Percentiles rank a stretch among this genome's conserved stretches.
These are phyloP conservation scores for Clausena lansium DNA, from an alignment of 345 rosid genomes.

Conservation along the genomic window DNA sequence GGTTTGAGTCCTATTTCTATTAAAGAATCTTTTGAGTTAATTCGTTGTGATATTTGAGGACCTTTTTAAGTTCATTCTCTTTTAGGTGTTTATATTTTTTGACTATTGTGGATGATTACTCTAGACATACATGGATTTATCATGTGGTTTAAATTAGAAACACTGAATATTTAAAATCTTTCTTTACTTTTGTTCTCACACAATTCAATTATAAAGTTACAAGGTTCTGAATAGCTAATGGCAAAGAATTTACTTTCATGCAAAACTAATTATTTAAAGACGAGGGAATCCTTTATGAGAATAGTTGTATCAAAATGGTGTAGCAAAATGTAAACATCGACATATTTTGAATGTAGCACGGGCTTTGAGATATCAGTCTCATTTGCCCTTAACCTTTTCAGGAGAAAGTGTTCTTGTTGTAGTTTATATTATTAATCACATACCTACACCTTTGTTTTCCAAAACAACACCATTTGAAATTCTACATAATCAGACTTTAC, in stretches of 20 bases:
- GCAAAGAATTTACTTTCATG: background rate
- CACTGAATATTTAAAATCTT: background rate
- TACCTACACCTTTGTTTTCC: background rate
- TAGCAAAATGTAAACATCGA: background rate
- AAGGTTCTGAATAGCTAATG: background rate
- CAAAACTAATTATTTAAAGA: background rate
- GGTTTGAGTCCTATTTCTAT: background rate
- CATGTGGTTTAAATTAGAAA: background rate
- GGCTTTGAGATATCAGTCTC: background rate
- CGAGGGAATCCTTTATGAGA: background rate
- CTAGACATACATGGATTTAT: background rate
- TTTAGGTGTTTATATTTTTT: background rate
- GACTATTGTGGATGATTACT: background rate
- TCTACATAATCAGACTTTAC: background rate
- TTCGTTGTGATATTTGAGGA: background rate
- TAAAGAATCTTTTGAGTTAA: background rate
- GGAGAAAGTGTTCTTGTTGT: background rate
- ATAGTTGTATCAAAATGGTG: background rate
- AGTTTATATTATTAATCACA: background rate
- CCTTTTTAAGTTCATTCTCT: background rate
- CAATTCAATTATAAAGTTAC: background rate
- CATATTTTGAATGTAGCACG: background rate
- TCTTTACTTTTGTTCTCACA: background rate
- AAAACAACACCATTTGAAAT: background rate
- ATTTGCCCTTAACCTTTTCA: background rate